Evolutionary conservation across 2,329 filamentous ascomycete genomes (phyloP).

Genomic region (Aureobasidium zeae): DNA sequence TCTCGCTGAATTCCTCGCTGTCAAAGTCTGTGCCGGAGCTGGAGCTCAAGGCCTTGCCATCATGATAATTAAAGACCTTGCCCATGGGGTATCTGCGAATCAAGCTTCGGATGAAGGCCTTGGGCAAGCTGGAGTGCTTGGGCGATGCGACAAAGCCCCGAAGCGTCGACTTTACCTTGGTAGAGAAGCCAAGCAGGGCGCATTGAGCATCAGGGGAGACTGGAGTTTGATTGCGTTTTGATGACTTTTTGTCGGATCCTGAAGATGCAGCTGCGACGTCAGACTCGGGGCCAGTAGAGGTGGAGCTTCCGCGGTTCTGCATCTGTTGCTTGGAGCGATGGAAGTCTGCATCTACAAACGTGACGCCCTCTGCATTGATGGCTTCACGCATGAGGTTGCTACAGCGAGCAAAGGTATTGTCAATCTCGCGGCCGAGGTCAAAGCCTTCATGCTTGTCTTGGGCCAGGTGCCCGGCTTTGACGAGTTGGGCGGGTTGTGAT

Average conservation of each 20-base stretch:
- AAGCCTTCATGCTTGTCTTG: constrained; percentile 22
- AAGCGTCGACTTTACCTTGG: constrained; percentile 15
- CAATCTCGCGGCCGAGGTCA: constrained; percentile 14
- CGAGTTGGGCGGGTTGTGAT: background rate
- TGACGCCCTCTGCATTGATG: constrained; percentile 38
- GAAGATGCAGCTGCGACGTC: background rate
- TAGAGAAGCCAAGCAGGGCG: constrained; percentile 17
- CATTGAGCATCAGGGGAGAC: constrained; percentile 1
- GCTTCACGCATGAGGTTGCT: constrained; percentile 40
- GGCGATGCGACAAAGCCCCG: constrained; percentile 16
- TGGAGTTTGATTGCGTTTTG: background rate
- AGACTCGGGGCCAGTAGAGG: constrained; percentile 1
- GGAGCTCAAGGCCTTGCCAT: constrained; percentile 19
- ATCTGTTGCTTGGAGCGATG: constrained; percentile 9
- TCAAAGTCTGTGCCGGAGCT: constrained; percentile 17
- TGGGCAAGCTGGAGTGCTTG: constrained; percentile 12
- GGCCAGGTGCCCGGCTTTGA: constrained; percentile 12
- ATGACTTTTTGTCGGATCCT: background rate
- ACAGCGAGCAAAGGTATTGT: constrained; percentile 35
- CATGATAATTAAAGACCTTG: constrained; percentile 23
- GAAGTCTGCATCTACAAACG: constrained; percentile 29
- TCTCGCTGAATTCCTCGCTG: background rate
- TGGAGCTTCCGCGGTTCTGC: background rate
- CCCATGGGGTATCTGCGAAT: constrained; percentile 22
- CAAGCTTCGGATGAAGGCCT: constrained; percentile 16